A percentile compares a stretch with the other conserved stretches of the same genome.
Conservation (phyloP, 129 eudicot genomes). For the Pittosporum tobira region DNA sequence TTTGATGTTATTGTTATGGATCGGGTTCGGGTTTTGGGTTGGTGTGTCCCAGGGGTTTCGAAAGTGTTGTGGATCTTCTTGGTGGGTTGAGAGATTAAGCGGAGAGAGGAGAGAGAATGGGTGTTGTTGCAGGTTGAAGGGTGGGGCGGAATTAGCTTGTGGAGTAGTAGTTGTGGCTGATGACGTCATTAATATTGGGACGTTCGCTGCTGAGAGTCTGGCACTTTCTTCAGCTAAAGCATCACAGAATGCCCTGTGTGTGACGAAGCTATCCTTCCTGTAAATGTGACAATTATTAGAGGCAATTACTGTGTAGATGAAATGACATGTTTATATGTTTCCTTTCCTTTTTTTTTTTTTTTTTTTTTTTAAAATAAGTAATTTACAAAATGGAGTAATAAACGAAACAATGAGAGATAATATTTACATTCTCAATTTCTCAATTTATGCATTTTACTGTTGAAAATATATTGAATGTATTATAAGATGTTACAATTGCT, state of each 20-base stretch:
- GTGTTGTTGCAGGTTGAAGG: too few species aligned
- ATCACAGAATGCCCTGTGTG: conserved; percentile 78
- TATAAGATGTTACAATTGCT: too few species aligned
- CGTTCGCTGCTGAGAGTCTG: conserved; percentile 42
- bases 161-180: neutral
- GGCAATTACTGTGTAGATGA: too few species aligned
- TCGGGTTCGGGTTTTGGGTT: conserved; percentile 42
- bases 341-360: too few species aligned
- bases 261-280: conserved; percentile 84
- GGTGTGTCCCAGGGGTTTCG: conserved; percentile 43
- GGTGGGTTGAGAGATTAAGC: conserved; percentile 18
- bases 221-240: conserved; percentile 95
- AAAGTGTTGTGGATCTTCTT: conserved; percentile 13
- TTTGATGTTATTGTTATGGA: conserved; percentile 30
- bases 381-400: too few species aligned
- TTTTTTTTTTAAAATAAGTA: too few species aligned
- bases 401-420: too few species aligned
- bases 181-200: conserved; percentile 10
- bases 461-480: too few species aligned
- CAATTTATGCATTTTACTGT: too few species aligned
- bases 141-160: neutral
- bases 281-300: neutral
- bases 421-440: too few species aligned
- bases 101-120: conserved; percentile 8
- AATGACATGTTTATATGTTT: too few species aligned